Conservation (phyloP, 176 grass and related monocot species). For the Bromus sterilis region DNA sequence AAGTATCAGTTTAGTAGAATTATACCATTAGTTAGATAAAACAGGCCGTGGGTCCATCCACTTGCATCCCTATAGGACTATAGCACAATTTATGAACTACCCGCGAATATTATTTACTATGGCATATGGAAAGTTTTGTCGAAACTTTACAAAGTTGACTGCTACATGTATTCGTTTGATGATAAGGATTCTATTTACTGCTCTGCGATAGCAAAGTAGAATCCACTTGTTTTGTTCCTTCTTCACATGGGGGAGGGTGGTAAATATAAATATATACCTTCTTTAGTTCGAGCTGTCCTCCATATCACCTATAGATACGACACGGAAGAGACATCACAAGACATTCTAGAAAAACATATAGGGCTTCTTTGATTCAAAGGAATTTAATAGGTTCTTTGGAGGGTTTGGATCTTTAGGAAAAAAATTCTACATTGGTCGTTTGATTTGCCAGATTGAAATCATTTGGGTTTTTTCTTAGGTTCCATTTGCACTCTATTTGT, state of each 20-base stretch:
- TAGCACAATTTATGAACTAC: neutral
- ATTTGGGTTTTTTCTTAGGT: neutral
- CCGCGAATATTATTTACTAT: neutral
- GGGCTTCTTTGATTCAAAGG: neutral
- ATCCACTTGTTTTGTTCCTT: neutral
- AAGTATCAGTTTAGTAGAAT: neutral
- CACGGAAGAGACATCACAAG: neutral
- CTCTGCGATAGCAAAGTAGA: neutral
- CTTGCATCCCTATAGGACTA: neutral
- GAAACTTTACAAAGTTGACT: neutral
- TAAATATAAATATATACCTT: conserved; percentile 16
- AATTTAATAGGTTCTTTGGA: neutral
- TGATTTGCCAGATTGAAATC: neutral
- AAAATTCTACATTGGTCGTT: neutral
- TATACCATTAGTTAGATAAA: neutral
- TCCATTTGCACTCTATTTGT: neutral
- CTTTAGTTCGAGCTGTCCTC: too few relatives aligned
- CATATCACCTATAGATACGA: neutral
- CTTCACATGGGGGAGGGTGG: conserved; percentile 11
- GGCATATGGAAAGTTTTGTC: neutral
- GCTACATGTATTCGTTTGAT: neutral
- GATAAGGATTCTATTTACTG: conserved; percentile 25
- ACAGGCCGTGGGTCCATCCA: neutral
- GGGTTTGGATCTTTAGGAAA: neutral
- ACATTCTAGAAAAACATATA: neutral